phyloP scores from a whole-genome alignment of 331 rosid genomes.

The Malus hybrid region DNA sequence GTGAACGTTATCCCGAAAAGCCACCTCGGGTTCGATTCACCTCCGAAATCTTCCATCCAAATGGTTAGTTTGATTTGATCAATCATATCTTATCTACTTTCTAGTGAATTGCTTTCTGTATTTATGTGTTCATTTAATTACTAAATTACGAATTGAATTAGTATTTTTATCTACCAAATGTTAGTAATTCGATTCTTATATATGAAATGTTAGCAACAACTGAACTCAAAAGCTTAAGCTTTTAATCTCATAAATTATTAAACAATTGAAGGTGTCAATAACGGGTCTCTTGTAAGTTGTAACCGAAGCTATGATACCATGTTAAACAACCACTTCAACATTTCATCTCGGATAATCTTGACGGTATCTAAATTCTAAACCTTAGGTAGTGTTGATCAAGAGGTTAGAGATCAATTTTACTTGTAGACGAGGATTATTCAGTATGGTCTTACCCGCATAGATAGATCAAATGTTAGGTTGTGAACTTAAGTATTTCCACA shows the following conservation, averaged over 20 bases:
- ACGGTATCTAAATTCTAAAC: background rate
- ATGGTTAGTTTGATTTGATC: slow-evolving; percentile 12
- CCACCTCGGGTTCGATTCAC: slow-evolving; percentile 31
- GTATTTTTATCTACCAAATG: too few species aligned
- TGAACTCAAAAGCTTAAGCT: background rate
- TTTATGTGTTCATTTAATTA: too few species aligned
- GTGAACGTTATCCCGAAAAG: slow-evolving; percentile 21
- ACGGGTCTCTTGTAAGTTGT: background rate
- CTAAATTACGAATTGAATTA: too few species aligned
- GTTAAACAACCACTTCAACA: background rate
- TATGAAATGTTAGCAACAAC: background rate
- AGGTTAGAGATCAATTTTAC: background rate
- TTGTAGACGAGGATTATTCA: background rate
- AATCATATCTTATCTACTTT: background rate
- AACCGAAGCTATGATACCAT: background rate
- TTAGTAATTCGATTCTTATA: background rate
- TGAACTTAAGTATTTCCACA: background rate
- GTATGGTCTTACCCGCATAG: background rate
- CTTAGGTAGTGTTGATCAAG: background rate
- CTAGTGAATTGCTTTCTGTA: background rate
- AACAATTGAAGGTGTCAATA: background rate
- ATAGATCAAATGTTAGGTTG: background rate
- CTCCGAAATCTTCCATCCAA: slow-evolving; percentile 24
- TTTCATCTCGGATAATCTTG: background rate
- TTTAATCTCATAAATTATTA: background rate